Base-by-base conservation (phyloP, 306 rosid species). In the Cajanus cajan region DNA sequence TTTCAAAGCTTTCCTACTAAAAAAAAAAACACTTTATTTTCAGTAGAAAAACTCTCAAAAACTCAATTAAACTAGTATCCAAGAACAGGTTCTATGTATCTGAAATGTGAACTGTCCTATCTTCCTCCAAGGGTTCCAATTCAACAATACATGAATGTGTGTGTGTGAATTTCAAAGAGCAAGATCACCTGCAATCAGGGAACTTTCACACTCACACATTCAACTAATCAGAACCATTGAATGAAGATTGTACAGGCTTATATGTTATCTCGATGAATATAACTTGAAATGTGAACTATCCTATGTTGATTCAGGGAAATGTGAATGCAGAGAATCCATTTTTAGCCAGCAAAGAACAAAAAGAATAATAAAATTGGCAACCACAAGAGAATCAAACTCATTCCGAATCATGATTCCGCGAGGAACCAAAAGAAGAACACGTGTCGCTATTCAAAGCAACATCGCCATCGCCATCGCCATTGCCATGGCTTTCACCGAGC, bases 391-490 rank as follows among this genome's bases (percentile, higher is more conserved):
- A 10, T 6, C 71, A 51, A 52, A 36, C 25, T 72, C 59, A 73
- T 4, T 67, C 64, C 75, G 83, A 50, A 51, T 67, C 71, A 50
- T 76, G 83, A 55, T 74, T 78, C 1, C 54, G 34, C n/a, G 83
- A 77, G 16, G 84, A 82, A 62, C 90, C 85, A 65, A 86, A 90
- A 81, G 85, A 61, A 12, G 87, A 84, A 76, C 85, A 85, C 12
- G 6, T 40, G 11, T 66, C 71, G 18, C 82, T 65, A 57, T 45
- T 45, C 3, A 81, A 78, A 7, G 57, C 68, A 10, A 50, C 25
- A 51, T 19, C 0, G 0, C 2, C 33, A 54, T 61, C 48, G 47
- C 39, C 72, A 74, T n/a, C n/a, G n/a, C n/a, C n/a, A n/a, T 47
- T 37, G 33, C 41, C 67, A 16, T 15, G 1, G 48, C 78, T 40